Evolutionary conservation across 1,284 basidiomycete genomes (phyloP).

Genomic region (Trametes polyzona): DNA sequence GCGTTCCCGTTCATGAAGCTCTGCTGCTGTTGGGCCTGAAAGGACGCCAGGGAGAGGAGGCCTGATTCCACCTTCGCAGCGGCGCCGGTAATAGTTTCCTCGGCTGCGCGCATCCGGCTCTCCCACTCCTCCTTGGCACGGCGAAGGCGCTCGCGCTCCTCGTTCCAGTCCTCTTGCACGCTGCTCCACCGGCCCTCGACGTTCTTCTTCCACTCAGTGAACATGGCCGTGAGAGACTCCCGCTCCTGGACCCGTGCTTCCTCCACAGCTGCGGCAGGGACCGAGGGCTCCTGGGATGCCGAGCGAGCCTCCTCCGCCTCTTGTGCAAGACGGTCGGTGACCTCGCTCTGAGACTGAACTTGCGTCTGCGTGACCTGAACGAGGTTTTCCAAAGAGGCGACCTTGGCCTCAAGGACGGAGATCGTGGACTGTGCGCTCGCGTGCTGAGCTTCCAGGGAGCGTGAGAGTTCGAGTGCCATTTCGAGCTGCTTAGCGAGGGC

Average conservation of each 20-base stretch:
- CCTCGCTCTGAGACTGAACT: slow-evolving; percentile 45
- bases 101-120: slow-evolving; percentile 45
- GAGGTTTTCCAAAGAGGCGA: slow-evolving; percentile 59
- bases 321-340: slow-evolving; percentile 49
- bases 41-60: slow-evolving; percentile 43
- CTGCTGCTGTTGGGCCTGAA: slow-evolving; percentile 42
- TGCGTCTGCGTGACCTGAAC: slow-evolving; percentile 51
- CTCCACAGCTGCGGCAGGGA: slow-evolving; percentile 19
- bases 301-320: slow-evolving; percentile 43
- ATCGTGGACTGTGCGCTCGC: slow-evolving; percentile 81
- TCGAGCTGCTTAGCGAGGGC: slow-evolving; percentile 78
- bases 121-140: slow-evolving; percentile 88
- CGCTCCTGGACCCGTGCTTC: slow-evolving; percentile 42
- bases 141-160: slow-evolving; percentile 78
- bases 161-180: slow-evolving; percentile 81
- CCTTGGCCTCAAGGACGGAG: slow-evolving; percentile 72
- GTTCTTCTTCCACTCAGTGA: slow-evolving; percentile 68
- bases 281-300: slow-evolving; percentile 28
- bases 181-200: slow-evolving; percentile 81
- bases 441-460: slow-evolving; percentile 80
- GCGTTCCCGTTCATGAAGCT: slow-evolving; percentile 48
- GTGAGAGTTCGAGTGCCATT: slow-evolving; percentile 76
- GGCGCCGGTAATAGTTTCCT: slow-evolving; percentile 43
- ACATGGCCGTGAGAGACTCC: slow-evolving; percentile 54
- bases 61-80: slow-evolving; percentile 50